Evolutionary conservation across 2,329 filamentous ascomycete species (phyloP), one percentile per base, ranked within the genome.

Genomic region (Chalaropsis thielavioides): DNA sequence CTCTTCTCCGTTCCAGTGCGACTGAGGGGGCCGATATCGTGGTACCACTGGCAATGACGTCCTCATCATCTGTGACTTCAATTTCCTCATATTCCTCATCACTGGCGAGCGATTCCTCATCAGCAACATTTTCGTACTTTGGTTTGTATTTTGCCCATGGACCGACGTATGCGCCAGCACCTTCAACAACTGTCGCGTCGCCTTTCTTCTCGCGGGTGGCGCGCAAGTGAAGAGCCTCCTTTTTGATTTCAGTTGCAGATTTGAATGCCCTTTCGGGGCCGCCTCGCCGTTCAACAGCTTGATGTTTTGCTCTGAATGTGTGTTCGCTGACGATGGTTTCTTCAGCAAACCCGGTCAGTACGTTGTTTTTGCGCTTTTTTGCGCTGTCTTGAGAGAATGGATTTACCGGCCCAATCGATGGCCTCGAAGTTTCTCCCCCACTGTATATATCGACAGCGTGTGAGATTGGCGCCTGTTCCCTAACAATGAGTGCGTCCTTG

Each of bases 321-420:
- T 92, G 84, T 72, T 97, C 94, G 74, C 90, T 95, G 69, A 99
- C 84, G 70, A 84, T 89, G 0, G 89, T 91, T 75, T 99, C 92
- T 70, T 94, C 83, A 1, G 94, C 94, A 71, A 83, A 87, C 11
- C 94, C 94, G 0, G 94, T 96, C 11, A 89, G 80, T 0, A 92
- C 81, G 19, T 65, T 67, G 68, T 91, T 92, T 72, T 92, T 92
- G 13, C 67, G 67, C 67, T 89, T 84, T 75, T 92, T 92, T 67
- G 85, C 73, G 61, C 77, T 82, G 22, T 79, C 75, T 35, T 84
- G 80, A 72, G 84, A 85, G 75, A 89, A 92, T 0, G 89, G 89
- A 71, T 92, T 92, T 27, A 80, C 76, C 43, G 89, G 89, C 0
- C 89, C 89, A 67, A 85, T 75, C 8, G 78, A 76, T 0, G 87